Evolutionary conservation across 768 basidiomycete species (phyloP), one percentile per base, ranked within the genome.

Genomic region (Wakefieldia striispora): DNA sequence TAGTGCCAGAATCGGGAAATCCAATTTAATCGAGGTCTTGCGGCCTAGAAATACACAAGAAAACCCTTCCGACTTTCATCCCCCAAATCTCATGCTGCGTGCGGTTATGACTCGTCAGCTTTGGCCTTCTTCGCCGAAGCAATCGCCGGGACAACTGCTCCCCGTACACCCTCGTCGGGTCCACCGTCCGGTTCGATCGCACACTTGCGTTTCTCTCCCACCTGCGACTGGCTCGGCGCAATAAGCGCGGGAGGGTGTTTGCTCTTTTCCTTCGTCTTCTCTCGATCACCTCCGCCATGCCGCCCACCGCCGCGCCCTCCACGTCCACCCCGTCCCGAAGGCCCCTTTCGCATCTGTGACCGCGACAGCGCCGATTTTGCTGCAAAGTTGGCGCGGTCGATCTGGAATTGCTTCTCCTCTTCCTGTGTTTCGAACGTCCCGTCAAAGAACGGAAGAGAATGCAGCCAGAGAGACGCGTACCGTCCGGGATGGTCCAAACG

Each of bases 141-240:
- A 36, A 79, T 67, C 12, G 62, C 44, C 11, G 88, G 88, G 3
- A 82, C 83, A 27, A 70, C 74, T 8, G 71, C 75, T 1, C 88
- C 88, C 20, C 88, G 77, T 11, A 82, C 65, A 10, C 88, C 88
- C 23, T 76, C 74, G 57, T 84, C 80, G 3, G 83, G 80, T 0
- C 84, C 88, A 56, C 88, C 88, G 59, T 90, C 88, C 2, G 87
- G 88, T 60, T 90, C 88, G 0, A 87, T 74, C 1, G 77, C 82
- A 34, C 86, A 79, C 65, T 90, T 91, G 51, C 88, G 74, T 72
- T 91, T 91, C 55, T 86, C 86, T 24, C 86, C 87, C 2, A 71
- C 65, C 50, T 72, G 72, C 36, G 80, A 81, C 8, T 72, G 76
- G 4, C 63, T 72, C 11, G 58, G 60, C 3, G 59, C 52, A 17